Evolutionary conservation across 305 asterid genomes (phyloP), one percentile per base, ranked within the genome.

Genomic region (Ajuga reptans): DNA sequence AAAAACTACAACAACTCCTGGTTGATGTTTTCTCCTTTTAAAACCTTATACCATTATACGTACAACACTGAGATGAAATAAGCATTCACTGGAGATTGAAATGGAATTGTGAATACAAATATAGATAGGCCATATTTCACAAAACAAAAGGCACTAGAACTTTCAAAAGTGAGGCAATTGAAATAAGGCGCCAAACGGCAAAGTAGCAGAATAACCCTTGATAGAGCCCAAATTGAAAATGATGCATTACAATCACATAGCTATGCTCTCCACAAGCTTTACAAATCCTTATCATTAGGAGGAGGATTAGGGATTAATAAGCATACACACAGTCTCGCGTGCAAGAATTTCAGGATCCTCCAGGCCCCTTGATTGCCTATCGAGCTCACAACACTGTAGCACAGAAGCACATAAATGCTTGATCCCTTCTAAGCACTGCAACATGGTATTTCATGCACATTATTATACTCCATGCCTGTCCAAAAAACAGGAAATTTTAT

Each of bases 271-370:
- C 31, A 61, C 24, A 34, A 54, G 21, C 54, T 60, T 36, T 9
- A 50, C 3, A 29, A 4, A 55, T 33, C 59, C 53, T 46, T 52
- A 63, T 73, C 37, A 53, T 45, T 51, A 36, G 14, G 31, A 66
- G 57, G 56, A 0, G 54, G 36, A 50, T 15, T 9, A 53, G 50
- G 68, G 66, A 49, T 69, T 54, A 14, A 52, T 12, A 37, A 69
- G 80, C 97, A 80, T 93, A 93, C 99, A 93, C 79, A 89, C 97
- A 33, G 97, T 93, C 86, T 90, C 97, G 68, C 96, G 76, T 0
- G 99, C 97, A 54, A 93, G 96, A 76, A 89, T 85, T 75, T 90
- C 96, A 66, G 98, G 97, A 84, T 93, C 96, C 64, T 90, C 95
- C 14, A 91, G 85, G 79, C 90, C 91, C 84, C 88, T 75, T 52